Evolutionary conservation across 768 basidiomycete genomes (phyloP).

Genomic region (Heimioporus sp.): DNA sequence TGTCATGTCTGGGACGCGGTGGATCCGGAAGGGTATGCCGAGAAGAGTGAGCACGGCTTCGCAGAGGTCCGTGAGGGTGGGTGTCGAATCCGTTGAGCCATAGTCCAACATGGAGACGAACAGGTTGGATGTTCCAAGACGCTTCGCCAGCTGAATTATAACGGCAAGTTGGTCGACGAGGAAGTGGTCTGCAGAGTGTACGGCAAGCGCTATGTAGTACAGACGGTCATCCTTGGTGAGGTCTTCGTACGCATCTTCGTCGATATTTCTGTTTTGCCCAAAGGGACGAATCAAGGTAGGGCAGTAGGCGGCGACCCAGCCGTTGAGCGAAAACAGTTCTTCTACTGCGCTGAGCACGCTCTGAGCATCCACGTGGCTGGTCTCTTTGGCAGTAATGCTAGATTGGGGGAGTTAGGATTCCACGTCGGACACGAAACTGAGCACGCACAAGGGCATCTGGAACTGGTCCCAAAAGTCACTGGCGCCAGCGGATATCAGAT

Average conservation of each 20-base stretch:
- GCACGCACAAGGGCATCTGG: conserved; percentile 83
- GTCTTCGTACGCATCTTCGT: conserved; percentile 77
- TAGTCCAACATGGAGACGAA: conserved; percentile 99
- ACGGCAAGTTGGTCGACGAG: conserved; percentile 97
- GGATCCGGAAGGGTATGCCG: conserved; percentile 89
- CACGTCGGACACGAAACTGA: not conserved
- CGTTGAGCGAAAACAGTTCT: conserved; percentile 91
- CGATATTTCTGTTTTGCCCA: conserved; percentile 80
- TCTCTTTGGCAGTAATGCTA: conserved; percentile 80
- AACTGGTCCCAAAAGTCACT: conserved; percentile 91
- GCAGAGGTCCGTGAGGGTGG: conserved; percentile 90
- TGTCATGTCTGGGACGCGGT: conserved; percentile 92
- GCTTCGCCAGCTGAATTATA: conserved; percentile 92
- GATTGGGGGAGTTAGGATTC: not conserved
- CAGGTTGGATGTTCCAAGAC: conserved; percentile 83
- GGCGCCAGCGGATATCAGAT: conserved; percentile 73
- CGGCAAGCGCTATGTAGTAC: conserved; percentile 92
- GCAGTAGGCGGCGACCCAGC: conserved; percentile 96
- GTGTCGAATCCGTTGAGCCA: conserved; percentile 92
- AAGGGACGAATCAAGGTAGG: conserved; percentile 94
- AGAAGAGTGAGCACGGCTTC: conserved; percentile 93
- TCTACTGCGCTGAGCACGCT: conserved; percentile 88
- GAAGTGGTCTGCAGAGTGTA: conserved; percentile 99
- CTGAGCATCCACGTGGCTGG: conserved; percentile 87
- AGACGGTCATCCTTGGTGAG: conserved; percentile 79